Base-by-base conservation (phyloP, 495 filamentous ascomycete genomes). In the Hapsidospora chrysogenum region DNA sequence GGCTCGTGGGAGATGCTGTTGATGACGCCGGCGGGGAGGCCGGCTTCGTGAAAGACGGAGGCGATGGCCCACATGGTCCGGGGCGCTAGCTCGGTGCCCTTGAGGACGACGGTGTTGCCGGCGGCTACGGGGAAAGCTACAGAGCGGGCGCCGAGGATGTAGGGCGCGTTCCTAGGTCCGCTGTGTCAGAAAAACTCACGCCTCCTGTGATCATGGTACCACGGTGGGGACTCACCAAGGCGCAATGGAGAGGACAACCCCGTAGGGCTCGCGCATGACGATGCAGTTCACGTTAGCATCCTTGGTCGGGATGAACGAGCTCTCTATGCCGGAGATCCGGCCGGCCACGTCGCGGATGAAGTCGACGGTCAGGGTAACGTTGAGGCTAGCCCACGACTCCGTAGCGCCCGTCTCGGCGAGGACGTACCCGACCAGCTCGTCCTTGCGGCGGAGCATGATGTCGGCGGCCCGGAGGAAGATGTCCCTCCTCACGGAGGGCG, bases 261-360 rank as follows among this genome's bases (percentile, higher is more conserved):
- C 85, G 43, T 73, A 84, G 3, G 85, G 85, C 51, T 92, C 78
- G 45, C 76, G 80, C 32, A 73, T 56, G n/a, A 92, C 57, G 46
- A 92, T 61, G 0, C 78, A 77, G n/a, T 64, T 61, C 26, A 59
- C 60, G 5, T 66, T 67, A n/a, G 69, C 57, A 15, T 72, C 51
- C 2, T 50, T 44, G 6, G 67, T 57, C 8, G 60, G 57, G 0
- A 81, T 79, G 19, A 85, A 64, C 9, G 51, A 52, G 2, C 83
- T 80, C 19, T 68, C 57, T 8, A 89, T 55, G 3, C 57, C 54
- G 5, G 55, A 50, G 16, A 85, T 64, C 28, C 80, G 57, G 2
- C 74, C 78, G 2, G 81, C 81, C 5, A 85, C 68, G 50, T 89
- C 81, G 42, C 68, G 64, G 38, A 80, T 46, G 32, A 79, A 60